These are phyloP conservation scores for Anaeramoeba flamelloides DNA, from an alignment of 78 protist genomes.

Conservation along the genomic window DNA sequence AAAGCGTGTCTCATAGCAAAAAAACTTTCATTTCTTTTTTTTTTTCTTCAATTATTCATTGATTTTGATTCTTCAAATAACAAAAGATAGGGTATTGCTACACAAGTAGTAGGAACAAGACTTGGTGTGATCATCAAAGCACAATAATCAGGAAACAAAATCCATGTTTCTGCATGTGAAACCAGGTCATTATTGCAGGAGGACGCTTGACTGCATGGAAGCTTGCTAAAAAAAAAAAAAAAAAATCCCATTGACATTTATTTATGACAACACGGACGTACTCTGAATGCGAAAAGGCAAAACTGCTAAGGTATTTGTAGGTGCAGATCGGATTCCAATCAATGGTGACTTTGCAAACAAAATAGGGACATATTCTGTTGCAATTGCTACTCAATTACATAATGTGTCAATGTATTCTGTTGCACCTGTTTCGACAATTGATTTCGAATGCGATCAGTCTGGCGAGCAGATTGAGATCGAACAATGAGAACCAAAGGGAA, in stretches of 20 bases:
- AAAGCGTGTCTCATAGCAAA: too few species aligned
- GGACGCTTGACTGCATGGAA: slow-evolving; percentile 47
- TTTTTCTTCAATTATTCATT: too few species aligned
- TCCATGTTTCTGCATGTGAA: slow-evolving; percentile 45
- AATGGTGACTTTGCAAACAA: slow-evolving; percentile 54
- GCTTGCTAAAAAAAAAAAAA: slow-evolving; percentile 3
- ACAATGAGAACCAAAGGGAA: slow-evolving; percentile 20
- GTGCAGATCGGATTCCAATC: slow-evolving; percentile 39
- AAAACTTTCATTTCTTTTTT: too few species aligned
- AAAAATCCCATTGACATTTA: slow-evolving; percentile 39
- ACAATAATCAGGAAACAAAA: slow-evolving; percentile 31
- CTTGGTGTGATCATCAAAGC: slow-evolving; percentile 40
- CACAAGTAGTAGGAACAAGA: slow-evolving; percentile 37
- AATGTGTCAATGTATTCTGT: slow-evolving; percentile 36
- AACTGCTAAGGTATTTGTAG: slow-evolving; percentile 38
- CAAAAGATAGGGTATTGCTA: slow-evolving; percentile 39
- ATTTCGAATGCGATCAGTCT: slow-evolving; percentile 12
- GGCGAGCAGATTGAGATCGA: slow-evolving; percentile 37
- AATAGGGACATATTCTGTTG: slow-evolving; percentile 42
- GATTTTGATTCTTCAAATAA: too few species aligned
- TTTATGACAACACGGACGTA: slow-evolving; percentile 46
- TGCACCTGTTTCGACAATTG: slow-evolving; percentile 44
- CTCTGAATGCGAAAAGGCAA: slow-evolving; percentile 33
- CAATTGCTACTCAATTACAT: slow-evolving; percentile 24
- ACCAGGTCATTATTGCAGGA: slow-evolving; percentile 46